Conservation (phyloP, 148 eudicot species). For the Rhododendron ovatum region DNA sequence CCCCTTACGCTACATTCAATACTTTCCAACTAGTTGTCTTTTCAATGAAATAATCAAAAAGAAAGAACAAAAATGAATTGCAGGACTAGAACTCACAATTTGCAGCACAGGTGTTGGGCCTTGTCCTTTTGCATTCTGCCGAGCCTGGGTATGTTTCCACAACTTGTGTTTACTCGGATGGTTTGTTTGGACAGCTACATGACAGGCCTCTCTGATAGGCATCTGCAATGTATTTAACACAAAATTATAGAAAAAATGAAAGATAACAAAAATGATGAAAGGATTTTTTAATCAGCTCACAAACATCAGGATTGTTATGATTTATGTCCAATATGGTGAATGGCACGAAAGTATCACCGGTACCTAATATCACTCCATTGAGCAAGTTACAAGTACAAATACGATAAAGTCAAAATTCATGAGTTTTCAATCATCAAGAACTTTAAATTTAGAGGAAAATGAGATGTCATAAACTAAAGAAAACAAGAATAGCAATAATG, state of each 20-base stretch:
- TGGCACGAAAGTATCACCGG: neutral
- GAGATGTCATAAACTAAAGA: neutral
- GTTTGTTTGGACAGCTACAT: slow-evolving; percentile 82
- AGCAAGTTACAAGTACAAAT: neutral
- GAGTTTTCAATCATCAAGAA: neutral
- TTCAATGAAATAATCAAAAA: neutral
- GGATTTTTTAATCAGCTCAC: neutral
- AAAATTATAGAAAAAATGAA: neutral
- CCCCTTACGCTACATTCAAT: no score
- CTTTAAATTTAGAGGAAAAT: neutral
- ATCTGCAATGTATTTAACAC: slow-evolving; percentile 41
- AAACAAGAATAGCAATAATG: neutral
- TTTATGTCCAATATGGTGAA: neutral
- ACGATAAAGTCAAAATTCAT: neutral
- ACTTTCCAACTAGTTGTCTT: neutral
- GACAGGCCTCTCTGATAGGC: slow-evolving; percentile 99
- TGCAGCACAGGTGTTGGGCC: slow-evolving; percentile 83
- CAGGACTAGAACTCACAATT: slow-evolving; percentile 51
- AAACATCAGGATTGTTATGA: neutral
- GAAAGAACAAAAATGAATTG: neutral
- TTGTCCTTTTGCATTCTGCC: slow-evolving; percentile 74
- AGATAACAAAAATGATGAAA: neutral
- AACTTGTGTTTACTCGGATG: slow-evolving; percentile 80
- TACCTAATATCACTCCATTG: neutral
- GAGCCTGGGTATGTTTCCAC: slow-evolving; percentile 97